Evolutionary conservation across 148 eudicot genomes (phyloP), one percentile per base, ranked within the genome.

Genomic region (Fagopyrum tataricum): DNA sequence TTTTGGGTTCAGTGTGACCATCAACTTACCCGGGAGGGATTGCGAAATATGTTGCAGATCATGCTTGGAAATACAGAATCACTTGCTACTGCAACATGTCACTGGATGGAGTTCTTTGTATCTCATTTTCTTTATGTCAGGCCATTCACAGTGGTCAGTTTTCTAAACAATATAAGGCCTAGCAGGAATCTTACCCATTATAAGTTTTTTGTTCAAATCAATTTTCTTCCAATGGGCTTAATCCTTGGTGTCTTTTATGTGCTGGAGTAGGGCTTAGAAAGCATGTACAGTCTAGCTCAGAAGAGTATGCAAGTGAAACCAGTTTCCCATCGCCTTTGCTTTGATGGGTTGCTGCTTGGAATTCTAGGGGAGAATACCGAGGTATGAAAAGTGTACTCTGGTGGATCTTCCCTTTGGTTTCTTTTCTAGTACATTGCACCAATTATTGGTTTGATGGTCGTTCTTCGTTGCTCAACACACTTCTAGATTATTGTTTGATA

Each of bases 1-100:
- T 96, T 77, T 84, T 96, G 99, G 99, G 84, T 90, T 79, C 94
- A 92, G 72, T 96, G 99, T 82, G 89, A 72, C 66, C 99, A 92
- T 77, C 82, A 75, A 74, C 82, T 79, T 74, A 90, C 99, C 62
- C 82, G 78, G 73, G 92, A 83, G 44, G 94, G 92, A 37, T 78
- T 96, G 83, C 86, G 91, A 81, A 90, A 79, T 74, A 72, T 96
- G 84, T 80, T 96, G 72, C 97, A 90, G 78, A 87, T 96, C 70
- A 82, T 96, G 92, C 83, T 92, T 72, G 99, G 99, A 69, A 90
- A 92, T 70, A 43, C 85, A 51, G 85, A 78, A 75, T 80, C 76
- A 77, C 87, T 96, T 71, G 76, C 92, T 80, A 73, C 87, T 77
- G 76, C 83, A 39, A 90, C 99, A 31, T 86, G 77, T 77, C 82